Evolutionary conservation across 768 basidiomycete genomes (phyloP).

Genomic region (Mycena vulgaris): DNA sequence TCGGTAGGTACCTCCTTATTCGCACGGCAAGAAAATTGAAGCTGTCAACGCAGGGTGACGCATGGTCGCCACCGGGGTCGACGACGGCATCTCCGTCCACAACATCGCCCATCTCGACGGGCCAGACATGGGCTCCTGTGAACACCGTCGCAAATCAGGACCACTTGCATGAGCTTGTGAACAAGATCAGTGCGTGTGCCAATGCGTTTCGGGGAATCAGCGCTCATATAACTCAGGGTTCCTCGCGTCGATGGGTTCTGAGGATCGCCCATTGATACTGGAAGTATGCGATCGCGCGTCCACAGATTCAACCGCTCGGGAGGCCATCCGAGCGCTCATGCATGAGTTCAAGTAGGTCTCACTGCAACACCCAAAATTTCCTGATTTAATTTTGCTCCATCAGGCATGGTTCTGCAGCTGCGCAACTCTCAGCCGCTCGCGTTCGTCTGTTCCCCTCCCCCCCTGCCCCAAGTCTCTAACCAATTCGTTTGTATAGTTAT

Average conservation of each 20-base stretch:
- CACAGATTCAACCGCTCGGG: slow-evolving; percentile 25
- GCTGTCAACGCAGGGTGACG: background rate
- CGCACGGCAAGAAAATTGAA: too few relatives aligned
- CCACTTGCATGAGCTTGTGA: slow-evolving; percentile 36
- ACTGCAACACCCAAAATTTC: too few relatives aligned
- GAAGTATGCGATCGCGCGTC: slow-evolving; percentile 36
- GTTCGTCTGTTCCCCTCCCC: background rate
- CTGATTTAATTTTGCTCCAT: background rate
- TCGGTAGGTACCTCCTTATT: background rate
- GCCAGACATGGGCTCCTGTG: slow-evolving; percentile 31
- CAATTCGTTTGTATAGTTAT: slow-evolving; percentile 14
- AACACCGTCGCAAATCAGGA: slow-evolving; percentile 38
- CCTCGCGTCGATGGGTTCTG: slow-evolving; percentile 33
- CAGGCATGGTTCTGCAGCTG: slow-evolving; percentile 34
- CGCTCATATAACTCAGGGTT: slow-evolving; percentile 9
- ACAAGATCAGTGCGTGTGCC: slow-evolving; percentile 27
- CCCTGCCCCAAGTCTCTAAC: too few relatives aligned
- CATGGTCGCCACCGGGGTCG: background rate
- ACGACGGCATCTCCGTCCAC: background rate
- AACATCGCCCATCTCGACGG: slow-evolving; percentile 19
- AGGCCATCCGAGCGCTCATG: slow-evolving; percentile 32
- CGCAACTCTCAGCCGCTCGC: slow-evolving; percentile 38
- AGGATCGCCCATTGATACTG: slow-evolving; percentile 34
- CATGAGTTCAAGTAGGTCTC: slow-evolving; percentile 32
- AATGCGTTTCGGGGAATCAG: background rate